Conservation (phyloP, 768 basidiomycete species). For the Auricularia cornea region DNA sequence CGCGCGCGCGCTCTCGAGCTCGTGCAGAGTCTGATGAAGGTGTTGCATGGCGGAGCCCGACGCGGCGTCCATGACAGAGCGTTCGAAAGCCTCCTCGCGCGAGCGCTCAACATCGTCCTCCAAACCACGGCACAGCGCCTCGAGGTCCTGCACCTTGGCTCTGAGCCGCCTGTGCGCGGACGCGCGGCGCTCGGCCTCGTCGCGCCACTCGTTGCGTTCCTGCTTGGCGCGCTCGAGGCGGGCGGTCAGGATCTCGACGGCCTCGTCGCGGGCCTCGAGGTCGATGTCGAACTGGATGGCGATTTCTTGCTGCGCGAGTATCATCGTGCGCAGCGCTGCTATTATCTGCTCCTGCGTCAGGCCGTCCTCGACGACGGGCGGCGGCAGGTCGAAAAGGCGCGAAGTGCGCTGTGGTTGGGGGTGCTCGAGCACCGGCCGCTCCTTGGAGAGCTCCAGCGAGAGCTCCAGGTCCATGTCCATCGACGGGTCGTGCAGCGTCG, state of each 20-base stretch:
- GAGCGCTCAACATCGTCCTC: not conserved
- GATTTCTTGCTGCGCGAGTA: conserved; percentile 66
- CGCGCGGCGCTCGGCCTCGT: conserved; percentile 53
- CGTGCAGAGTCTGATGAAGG: not conserved
- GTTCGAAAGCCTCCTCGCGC: not conserved
- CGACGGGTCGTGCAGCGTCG: not conserved
- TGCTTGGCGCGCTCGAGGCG: conserved; percentile 49
- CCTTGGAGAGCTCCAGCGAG: not conserved
- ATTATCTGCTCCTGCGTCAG: conserved; percentile 49
- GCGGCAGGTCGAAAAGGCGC: not conserved
- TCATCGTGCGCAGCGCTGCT: conserved; percentile 63
- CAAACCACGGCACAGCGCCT: conserved; percentile 39
- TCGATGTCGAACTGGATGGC: conserved; percentile 73
- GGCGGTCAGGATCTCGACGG: conserved; percentile 50
- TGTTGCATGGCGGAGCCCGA: not conserved
- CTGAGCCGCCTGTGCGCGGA: conserved; percentile 52
- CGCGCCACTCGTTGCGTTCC: conserved; percentile 2
- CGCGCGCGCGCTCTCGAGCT: not conserved
- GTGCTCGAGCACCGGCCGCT: not conserved
- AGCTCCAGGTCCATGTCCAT: not conserved
- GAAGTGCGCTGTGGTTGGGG: not conserved
- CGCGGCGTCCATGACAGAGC: conserved; percentile 1
- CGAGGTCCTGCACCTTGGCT: conserved; percentile 69
- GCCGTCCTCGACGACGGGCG: not conserved
- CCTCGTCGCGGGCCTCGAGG: conserved; percentile 61